These are phyloP conservation scores for Saitozyma sp. DNA, from an alignment of 768 basidiomycete species.

Conservation along the genomic window DNA sequence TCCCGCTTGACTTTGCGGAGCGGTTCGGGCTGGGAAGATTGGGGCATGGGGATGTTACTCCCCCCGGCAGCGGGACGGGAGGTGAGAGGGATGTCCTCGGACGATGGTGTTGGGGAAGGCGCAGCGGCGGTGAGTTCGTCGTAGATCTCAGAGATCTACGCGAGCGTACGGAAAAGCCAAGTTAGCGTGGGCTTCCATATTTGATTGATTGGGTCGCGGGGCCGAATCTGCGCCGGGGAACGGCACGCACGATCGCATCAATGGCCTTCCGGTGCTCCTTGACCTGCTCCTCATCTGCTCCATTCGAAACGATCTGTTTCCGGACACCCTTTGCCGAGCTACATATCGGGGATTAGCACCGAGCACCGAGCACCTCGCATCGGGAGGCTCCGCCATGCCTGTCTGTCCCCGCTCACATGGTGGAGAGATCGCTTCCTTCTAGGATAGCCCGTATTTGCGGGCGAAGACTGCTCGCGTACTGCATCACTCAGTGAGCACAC, in stretches of 20 bases:
- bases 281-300: conserved; percentile 59
- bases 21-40: conserved; percentile 30
- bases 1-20: conserved; percentile 31
- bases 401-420: conserved; percentile 17
- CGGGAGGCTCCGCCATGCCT: background rate
- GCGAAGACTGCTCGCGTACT: conserved; percentile 26
- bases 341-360: background rate
- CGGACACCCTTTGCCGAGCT: conserved; percentile 77
- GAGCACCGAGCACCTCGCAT: background rate
- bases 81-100: conserved; percentile 16
- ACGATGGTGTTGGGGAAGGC: conserved; percentile 11
- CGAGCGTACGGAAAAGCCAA: background rate
- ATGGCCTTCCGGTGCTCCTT: conserved; percentile 69
- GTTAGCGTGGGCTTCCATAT: too few species aligned
- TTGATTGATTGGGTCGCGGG: background rate
- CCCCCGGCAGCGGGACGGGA: conserved; percentile 6
- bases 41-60: conserved; percentile 11
- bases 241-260: conserved; percentile 64
- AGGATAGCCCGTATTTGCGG: conserved; percentile 39
- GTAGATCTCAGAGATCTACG: conserved; percentile 40
- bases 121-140: conserved; percentile 30
- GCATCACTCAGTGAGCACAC: background rate
- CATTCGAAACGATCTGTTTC: conserved; percentile 60
- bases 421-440: conserved; percentile 30
- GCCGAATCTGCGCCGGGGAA: conserved; percentile 20